These are phyloP conservation scores for Tricholomella constricta DNA, from an alignment of 768 basidiomycete genomes.

Conservation along the genomic window DNA sequence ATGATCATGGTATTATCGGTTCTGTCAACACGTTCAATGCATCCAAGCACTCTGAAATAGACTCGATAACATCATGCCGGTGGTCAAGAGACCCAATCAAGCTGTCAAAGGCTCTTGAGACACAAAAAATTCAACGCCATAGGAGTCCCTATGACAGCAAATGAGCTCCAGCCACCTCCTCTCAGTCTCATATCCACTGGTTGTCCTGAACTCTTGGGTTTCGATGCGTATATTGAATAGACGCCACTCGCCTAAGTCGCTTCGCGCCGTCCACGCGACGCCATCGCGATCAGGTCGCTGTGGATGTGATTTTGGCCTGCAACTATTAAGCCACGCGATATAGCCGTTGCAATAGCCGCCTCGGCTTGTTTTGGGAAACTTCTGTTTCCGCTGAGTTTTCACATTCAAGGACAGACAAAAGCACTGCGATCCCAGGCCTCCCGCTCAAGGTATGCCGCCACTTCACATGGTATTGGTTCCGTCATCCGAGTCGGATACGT, in stretches of 20 bases:
- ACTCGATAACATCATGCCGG: neutral
- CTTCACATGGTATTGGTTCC: neutral
- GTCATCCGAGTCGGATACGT: neutral
- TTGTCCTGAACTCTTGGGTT: neutral
- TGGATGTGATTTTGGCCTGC: too few relatives aligned
- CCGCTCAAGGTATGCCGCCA: too few relatives aligned
- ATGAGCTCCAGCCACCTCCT: neutral
- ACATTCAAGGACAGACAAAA: neutral
- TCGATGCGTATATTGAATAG: neutral
- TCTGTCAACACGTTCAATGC: neutral
- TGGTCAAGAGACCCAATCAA: neutral
- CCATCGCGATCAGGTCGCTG: neutral
- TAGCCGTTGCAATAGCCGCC: neutral
- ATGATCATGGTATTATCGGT: neutral
- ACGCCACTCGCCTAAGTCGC: neutral
- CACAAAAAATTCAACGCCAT: neutral
- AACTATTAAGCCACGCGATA: neutral
- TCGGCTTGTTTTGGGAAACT: too few relatives aligned
- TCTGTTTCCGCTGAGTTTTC: too few relatives aligned
- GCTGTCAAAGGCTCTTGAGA: neutral
- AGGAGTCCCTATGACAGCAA: conserved; percentile 4
- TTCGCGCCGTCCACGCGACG: neutral
- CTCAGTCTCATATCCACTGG: neutral
- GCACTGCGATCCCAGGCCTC: neutral
- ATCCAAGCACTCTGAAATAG: neutral